Conservation (phyloP, 2,329 filamentous ascomycete species). For the Penicillium italicum region DNA sequence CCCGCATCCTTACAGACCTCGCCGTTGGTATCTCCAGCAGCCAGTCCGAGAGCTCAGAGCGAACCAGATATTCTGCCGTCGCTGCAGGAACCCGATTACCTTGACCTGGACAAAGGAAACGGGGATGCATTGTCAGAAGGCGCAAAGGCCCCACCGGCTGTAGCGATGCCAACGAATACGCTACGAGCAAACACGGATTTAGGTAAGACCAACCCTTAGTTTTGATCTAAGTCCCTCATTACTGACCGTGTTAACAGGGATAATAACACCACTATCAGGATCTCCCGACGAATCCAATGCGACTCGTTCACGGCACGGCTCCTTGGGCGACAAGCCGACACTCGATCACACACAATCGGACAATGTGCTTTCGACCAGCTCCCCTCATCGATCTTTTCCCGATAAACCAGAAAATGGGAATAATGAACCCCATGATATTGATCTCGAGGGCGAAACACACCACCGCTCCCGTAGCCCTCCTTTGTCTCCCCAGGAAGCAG, state of each 20-base stretch:
- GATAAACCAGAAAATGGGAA: slow-evolving; percentile 10
- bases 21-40: slow-evolving; percentile 83
- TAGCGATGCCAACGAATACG: slow-evolving; percentile 29
- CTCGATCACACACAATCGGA: slow-evolving; percentile 54
- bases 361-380: slow-evolving; percentile 48
- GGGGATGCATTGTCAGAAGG: slow-evolving; percentile 22
- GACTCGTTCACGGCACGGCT: slow-evolving; percentile 25
- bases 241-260: slow-evolving; percentile 24
- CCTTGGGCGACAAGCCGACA: slow-evolving; percentile 35
- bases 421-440: slow-evolving; percentile 13
- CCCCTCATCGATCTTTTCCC: slow-evolving; percentile 21
- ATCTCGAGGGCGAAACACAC: slow-evolving; percentile 16
- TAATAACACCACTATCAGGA: slow-evolving; percentile 40
- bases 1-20: slow-evolving; percentile 94
- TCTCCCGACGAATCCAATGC: slow-evolving; percentile 35
- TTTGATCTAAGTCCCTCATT: not conserved
- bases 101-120: slow-evolving; percentile 42
- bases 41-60: slow-evolving; percentile 60
- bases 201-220: slow-evolving; percentile 28
- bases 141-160: slow-evolving; percentile 23
- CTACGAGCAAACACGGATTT: slow-evolving; percentile 47
- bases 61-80: slow-evolving; percentile 32
- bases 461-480: slow-evolving; percentile 71
- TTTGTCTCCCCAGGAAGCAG: slow-evolving; percentile 69
- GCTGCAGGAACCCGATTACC: slow-evolving; percentile 50